phyloP scores from a whole-genome alignment of 2,329 filamentous ascomycete genomes.

The Claviceps arundinis region DNA sequence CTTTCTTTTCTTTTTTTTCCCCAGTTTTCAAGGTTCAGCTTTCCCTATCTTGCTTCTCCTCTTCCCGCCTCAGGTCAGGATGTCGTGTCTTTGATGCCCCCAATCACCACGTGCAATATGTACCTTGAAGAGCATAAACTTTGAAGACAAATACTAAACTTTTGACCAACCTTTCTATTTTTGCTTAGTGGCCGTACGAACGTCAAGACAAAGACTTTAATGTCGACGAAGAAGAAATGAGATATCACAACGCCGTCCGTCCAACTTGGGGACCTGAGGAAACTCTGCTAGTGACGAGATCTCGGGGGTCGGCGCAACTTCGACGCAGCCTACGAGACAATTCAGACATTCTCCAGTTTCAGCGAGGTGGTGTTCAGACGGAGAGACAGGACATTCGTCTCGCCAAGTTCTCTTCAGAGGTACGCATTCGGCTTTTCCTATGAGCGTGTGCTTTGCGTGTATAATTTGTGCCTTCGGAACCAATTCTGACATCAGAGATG shows the following conservation, averaged over 20 bases:
- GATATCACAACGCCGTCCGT: constrained; percentile 61
- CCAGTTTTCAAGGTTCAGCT: not conserved
- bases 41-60: too few relatives aligned
- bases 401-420: constrained; percentile 46
- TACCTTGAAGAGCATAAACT: constrained; percentile 8
- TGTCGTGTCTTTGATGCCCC: constrained; percentile 7
- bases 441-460: not conserved
- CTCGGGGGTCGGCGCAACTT: constrained; percentile 25
- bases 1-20: constrained; percentile 10
- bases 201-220: constrained; percentile 60
- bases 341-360: constrained; percentile 20
- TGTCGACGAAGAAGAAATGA: constrained; percentile 49
- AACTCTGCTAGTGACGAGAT: constrained; percentile 47
- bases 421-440: constrained; percentile 13
- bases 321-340: constrained; percentile 15
- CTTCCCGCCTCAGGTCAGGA: constrained; percentile 7
- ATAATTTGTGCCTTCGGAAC: not conserved
- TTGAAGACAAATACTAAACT: constrained; percentile 25
- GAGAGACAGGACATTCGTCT: constrained; percentile 52
- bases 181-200: constrained; percentile 69
- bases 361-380: constrained; percentile 40
- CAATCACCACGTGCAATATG: not conserved
- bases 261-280: constrained; percentile 69
- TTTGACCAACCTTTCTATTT: constrained; percentile 12
- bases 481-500: constrained; percentile 1